Evolutionary conservation across 176 grass and related monocot genomes (phyloP).

Genomic region (Pontederia paniculata): DNA sequence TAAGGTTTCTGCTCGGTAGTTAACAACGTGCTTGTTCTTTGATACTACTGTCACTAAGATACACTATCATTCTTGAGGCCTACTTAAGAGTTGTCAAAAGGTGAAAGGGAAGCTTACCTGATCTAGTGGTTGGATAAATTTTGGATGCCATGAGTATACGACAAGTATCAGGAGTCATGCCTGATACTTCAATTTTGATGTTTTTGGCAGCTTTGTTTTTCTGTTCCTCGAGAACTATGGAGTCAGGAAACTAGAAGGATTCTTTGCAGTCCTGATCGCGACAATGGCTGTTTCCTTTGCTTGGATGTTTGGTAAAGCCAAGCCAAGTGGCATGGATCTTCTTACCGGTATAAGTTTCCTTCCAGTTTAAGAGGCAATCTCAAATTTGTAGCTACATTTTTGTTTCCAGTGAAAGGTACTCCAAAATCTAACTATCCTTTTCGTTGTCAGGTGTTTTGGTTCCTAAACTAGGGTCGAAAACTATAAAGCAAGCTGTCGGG

Average conservation of each 20-base stretch:
- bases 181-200: background rate
- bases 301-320: conserved; percentile 10
- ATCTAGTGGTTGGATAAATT: too few species aligned
- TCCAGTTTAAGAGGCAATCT: background rate
- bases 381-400: background rate
- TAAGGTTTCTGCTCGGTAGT: too few species aligned
- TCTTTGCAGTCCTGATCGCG: conserved; percentile 6
- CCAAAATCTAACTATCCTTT: background rate
- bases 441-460: conserved; percentile 8
- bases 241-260: conserved; percentile 10
- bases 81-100: too few species aligned
- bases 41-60: too few species aligned
- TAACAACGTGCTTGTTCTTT: too few species aligned
- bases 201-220: conserved; percentile 9
- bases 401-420: background rate
- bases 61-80: too few species aligned
- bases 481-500: conserved; percentile 9
- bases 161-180: too few species aligned
- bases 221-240: conserved; percentile 16
- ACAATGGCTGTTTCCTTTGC: conserved; percentile 13
- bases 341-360: background rate
- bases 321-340: conserved; percentile 3
- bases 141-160: too few species aligned
- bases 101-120: too few species aligned
- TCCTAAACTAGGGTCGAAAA: conserved; percentile 14